phyloP scores from a whole-genome alignment of 768 basidiomycete genomes.

The Chiua virens region DNA sequence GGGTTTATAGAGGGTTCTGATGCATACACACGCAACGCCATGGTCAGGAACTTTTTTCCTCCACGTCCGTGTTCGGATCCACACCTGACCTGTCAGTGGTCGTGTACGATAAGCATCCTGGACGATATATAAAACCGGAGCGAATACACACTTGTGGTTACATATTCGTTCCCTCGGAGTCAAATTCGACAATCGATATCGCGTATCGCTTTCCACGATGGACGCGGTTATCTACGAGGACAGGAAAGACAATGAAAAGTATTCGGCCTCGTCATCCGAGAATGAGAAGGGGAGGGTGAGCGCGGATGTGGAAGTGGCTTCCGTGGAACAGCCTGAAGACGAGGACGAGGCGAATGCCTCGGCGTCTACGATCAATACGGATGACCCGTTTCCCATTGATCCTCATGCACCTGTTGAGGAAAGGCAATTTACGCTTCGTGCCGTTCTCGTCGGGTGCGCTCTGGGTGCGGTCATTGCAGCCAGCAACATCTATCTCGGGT shows the following conservation, averaged over 20 bases:
- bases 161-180: neutral
- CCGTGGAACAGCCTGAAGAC: neutral
- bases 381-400: slow-evolving; percentile 53
- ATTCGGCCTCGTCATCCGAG: neutral
- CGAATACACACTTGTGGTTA: neutral
- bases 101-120: slow-evolving; percentile 9
- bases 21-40: neutral
- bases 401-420: slow-evolving; percentile 41
- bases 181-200: neutral
- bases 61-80: neutral
- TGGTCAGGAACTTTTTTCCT: neutral
- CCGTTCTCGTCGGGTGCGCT: slow-evolving; percentile 48
- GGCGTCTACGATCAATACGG: slow-evolving; percentile 21
- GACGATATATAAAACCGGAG: neutral
- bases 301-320: slow-evolving; percentile 1
- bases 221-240: neutral
- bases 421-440: slow-evolving; percentile 53
- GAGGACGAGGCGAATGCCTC: neutral
- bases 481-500: slow-evolving; percentile 65
- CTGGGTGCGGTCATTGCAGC: slow-evolving; percentile 59
- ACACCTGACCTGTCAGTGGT: neutral
- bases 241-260: neutral
- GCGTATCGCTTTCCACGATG: neutral
- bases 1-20: neutral
- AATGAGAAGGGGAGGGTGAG: neutral